Evolutionary conservation across 2,329 filamentous ascomycete genomes (phyloP).

Genomic region (Ascosphaera apis): DNA sequence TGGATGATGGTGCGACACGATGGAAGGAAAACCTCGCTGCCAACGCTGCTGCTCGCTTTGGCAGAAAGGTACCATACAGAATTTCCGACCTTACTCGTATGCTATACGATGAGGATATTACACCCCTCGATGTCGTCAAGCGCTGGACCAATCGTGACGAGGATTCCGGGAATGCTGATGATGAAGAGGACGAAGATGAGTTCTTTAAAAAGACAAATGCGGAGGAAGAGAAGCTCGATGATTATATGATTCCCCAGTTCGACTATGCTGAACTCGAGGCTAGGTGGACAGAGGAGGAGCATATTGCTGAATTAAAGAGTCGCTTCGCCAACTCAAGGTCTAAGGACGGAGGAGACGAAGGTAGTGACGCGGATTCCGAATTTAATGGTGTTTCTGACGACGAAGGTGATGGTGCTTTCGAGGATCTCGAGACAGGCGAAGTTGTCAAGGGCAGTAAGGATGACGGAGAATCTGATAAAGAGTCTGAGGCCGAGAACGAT

Average conservation of each 20-base stretch:
- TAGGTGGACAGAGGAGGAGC: slow-evolving; percentile 66
- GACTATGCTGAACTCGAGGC: slow-evolving; percentile 60
- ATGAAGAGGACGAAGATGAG: slow-evolving; percentile 39
- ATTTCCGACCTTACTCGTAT: slow-evolving; percentile 63
- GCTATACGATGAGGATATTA: slow-evolving; percentile 67
- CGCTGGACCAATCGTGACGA: slow-evolving; percentile 57
- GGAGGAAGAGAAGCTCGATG: slow-evolving; percentile 35
- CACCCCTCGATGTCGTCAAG: slow-evolving; percentile 49
- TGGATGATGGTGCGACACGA: slow-evolving; percentile 47
- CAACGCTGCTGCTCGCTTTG: slow-evolving; percentile 49
- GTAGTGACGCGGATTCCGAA: slow-evolving; percentile 27
- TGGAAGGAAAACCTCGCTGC: slow-evolving; percentile 81
- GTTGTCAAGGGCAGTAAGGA: slow-evolving; percentile 17
- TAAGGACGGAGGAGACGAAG: slow-evolving; percentile 29
- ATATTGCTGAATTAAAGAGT: slow-evolving; percentile 48
- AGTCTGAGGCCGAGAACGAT: slow-evolving; percentile 15
- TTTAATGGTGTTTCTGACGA: slow-evolving; percentile 22
- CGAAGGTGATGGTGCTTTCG: slow-evolving; percentile 60
- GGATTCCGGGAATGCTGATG: slow-evolving; percentile 31
- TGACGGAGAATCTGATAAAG: slow-evolving; percentile 25
- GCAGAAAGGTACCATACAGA: slow-evolving; percentile 47
- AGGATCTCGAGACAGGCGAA: slow-evolving; percentile 65
- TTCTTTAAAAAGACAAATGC: slow-evolving; percentile 36
- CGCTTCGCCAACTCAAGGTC: slow-evolving; percentile 52
- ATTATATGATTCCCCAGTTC: slow-evolving; percentile 54